A percentile compares a stretch with the other conserved stretches of the same genome.
Conservation (phyloP, 164 flowering plant species). For the Santalum album region DNA sequence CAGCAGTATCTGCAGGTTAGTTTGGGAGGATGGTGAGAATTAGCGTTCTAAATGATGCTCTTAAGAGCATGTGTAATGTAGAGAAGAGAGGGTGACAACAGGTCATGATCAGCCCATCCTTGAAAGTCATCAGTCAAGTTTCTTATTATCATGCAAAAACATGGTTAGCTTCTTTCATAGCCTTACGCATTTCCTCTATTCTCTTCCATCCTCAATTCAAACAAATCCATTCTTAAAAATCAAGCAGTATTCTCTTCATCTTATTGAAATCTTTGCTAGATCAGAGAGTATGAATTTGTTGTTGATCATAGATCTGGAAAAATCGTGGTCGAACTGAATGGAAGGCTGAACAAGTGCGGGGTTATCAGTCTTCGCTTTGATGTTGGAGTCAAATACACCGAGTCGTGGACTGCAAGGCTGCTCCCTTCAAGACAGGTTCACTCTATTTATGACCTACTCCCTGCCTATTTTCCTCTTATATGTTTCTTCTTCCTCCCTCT, state of each 20-base stretch:
- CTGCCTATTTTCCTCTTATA: no score
- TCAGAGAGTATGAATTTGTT: constrained; percentile 63
- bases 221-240: no score
- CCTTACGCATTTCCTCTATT: no score
- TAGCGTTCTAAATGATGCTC: constrained; percentile 63
- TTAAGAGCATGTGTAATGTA: constrained; percentile 68
- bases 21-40: constrained; percentile 43
- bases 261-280: constrained; percentile 30
- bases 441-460: no score
- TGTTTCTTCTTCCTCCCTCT: no score
- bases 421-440: constrained; percentile 68
- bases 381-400: constrained; percentile 60
- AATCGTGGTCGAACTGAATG: constrained; percentile 61
- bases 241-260: neutral
- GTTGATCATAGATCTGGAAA: constrained; percentile 65
- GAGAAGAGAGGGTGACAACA: constrained; percentile 64
- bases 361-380: constrained; percentile 69
- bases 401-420: constrained; percentile 63
- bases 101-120: constrained; percentile 71
- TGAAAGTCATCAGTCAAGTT: constrained; percentile 63
- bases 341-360: constrained; percentile 68
- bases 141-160: constrained; percentile 63
- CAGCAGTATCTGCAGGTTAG: constrained; percentile 3
- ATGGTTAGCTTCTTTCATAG: constrained; percentile 18
- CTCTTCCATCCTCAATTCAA: neutral